Evolutionary conservation across 208 protist genomes (phyloP).

Genomic region (Leishmania braziliensis): DNA sequence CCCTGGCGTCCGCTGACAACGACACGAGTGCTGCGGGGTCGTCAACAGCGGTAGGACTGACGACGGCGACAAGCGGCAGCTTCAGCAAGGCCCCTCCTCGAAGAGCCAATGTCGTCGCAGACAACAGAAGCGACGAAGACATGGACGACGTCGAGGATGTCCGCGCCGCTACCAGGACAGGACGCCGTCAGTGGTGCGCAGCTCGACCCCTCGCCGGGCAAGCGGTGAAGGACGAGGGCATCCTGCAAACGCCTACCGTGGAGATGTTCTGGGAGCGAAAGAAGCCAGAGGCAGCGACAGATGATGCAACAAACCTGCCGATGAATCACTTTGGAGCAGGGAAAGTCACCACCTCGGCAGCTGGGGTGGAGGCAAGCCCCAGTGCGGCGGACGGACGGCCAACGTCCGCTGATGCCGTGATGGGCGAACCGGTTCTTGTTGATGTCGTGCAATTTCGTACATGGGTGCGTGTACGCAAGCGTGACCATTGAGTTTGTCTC

Average conservation of each 20-base stretch:
- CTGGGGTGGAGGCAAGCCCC: background rate
- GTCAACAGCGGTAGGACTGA: background rate
- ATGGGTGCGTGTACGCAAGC: constrained; percentile 55
- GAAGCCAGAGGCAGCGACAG: background rate
- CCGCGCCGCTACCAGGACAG: background rate
- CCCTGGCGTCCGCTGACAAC: background rate
- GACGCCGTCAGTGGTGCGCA: constrained; percentile 2
- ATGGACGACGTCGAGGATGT: background rate
- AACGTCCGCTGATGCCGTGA: constrained; percentile 7
- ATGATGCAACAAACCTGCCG: background rate
- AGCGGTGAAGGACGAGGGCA: constrained; percentile 39
- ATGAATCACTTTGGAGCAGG: background rate
- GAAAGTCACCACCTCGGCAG: background rate
- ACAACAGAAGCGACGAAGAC: background rate
- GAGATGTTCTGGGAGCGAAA: constrained; percentile 59
- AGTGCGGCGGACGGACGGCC: background rate
- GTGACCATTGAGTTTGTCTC: constrained; percentile 9
- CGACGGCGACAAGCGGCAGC: background rate
- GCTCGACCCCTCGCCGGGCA: constrained; percentile 23
- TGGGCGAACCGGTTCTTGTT: constrained; percentile 49
- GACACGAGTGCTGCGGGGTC: background rate
- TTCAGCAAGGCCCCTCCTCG: background rate
- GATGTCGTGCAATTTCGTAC: constrained; percentile 76
- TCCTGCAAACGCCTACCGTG: constrained; percentile 62
- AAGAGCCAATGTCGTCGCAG: background rate